phyloP scores from a whole-genome alignment of 2,329 filamentous ascomycete species.

The Byssochlamys sp. region DNA sequence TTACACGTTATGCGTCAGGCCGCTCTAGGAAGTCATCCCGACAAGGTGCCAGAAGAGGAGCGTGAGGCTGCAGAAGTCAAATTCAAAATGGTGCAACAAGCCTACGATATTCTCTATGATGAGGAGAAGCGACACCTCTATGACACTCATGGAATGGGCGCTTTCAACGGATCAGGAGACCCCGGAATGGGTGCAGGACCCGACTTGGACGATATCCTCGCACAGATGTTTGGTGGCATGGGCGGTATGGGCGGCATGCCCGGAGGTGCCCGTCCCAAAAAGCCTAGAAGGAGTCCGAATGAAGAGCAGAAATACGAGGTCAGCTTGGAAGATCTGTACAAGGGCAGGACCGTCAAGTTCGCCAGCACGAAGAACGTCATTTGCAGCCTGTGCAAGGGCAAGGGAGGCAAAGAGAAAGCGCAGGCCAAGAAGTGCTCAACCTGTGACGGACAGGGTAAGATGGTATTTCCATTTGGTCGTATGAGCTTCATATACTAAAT shows the following conservation, averaged over 20 bases:
- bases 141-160: constrained; percentile 89
- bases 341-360: constrained; percentile 96
- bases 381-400: constrained; percentile 77
- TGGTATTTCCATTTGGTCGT: neutral
- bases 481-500: neutral
- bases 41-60: constrained; percentile 83
- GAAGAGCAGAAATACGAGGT: constrained; percentile 90
- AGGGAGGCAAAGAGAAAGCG: constrained; percentile 82
- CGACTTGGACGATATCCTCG: constrained; percentile 84
- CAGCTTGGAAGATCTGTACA: constrained; percentile 88
- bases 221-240: constrained; percentile 68
- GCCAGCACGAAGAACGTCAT: constrained; percentile 88
- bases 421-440: constrained; percentile 73
- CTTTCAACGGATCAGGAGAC: constrained; percentile 71
- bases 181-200: constrained; percentile 50
- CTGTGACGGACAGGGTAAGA: constrained; percentile 65
- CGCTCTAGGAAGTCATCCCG: constrained; percentile 79
- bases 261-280: constrained; percentile 35
- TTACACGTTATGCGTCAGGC: constrained; percentile 44
- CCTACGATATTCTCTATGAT: constrained; percentile 95
- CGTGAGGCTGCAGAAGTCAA: constrained; percentile 76
- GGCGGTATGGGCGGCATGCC: constrained; percentile 48
- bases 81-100: constrained; percentile 87
- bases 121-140: constrained; percentile 87
- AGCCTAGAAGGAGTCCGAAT: constrained; percentile 58